Conservation (phyloP, 106 monocot species). For the Agapanthus africanus region DNA sequence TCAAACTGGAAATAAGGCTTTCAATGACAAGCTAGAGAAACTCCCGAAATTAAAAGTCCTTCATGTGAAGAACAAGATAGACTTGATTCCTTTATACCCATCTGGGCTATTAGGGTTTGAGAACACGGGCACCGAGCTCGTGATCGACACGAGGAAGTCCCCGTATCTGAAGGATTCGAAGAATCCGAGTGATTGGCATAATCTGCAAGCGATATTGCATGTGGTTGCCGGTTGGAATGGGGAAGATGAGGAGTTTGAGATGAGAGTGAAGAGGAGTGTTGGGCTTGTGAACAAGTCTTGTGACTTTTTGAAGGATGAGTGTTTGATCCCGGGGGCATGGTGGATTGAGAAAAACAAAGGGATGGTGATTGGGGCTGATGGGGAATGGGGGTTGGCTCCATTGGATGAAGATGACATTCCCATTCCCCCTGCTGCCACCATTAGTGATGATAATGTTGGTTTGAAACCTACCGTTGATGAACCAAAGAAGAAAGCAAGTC, state of each 20-base stretch:
- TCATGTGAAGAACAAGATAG: conserved; percentile 46
- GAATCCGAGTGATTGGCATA: conserved; percentile 50
- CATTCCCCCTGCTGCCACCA: background rate
- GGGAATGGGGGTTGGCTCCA: conserved; percentile 40
- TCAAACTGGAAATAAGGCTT: conserved; percentile 58
- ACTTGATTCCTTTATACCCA: conserved; percentile 68
- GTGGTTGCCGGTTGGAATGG: conserved; percentile 69
- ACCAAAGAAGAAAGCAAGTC: background rate
- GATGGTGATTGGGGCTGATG: conserved; percentile 60
- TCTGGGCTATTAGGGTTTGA: conserved; percentile 28
- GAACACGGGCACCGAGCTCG: conserved; percentile 49
- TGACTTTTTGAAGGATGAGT: conserved; percentile 60
- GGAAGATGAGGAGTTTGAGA: conserved; percentile 40
- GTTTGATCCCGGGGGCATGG: conserved; percentile 58
- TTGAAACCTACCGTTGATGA: background rate
- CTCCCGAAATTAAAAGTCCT: conserved; percentile 34
- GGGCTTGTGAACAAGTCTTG: too few relatives aligned
- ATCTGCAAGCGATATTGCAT: conserved; percentile 66
- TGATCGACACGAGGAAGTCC: conserved; percentile 42
- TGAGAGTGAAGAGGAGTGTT: conserved; percentile 58
- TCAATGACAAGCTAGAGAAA: conserved; percentile 28
- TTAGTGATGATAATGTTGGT: background rate
- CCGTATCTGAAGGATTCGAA: conserved; percentile 55
- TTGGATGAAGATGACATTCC: conserved; percentile 2
- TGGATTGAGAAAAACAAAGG: conserved; percentile 82